Conservation (phyloP, 2,329 filamentous ascomycete species). For the Beauveria medogensis region DNA sequence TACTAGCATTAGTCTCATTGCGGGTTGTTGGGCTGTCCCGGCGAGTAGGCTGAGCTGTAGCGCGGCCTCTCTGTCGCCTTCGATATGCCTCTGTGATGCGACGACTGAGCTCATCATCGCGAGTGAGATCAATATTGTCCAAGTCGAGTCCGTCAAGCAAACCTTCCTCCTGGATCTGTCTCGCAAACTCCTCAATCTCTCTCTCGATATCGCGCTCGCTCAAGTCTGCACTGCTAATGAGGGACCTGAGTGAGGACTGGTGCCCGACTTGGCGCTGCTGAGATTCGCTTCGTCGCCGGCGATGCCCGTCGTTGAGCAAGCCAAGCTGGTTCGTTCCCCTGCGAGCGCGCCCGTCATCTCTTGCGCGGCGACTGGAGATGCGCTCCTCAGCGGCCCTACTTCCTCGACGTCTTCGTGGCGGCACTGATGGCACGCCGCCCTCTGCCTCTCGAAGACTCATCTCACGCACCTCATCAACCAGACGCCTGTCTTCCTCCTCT, state of each 20-base stretch:
- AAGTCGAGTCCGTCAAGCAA: constrained; percentile 81
- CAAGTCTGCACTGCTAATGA: constrained; percentile 73
- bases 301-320: constrained; percentile 24
- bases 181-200: constrained; percentile 83
- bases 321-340: constrained; percentile 29
- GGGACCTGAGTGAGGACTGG: constrained; percentile 77
- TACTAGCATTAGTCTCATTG: not conserved
- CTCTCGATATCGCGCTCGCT: constrained; percentile 73
- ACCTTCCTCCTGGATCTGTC: constrained; percentile 82
- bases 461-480: constrained; percentile 64
- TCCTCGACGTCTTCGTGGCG: not conserved
- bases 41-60: constrained; percentile 32
- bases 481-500: constrained; percentile 58
- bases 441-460: constrained; percentile 64
- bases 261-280: constrained; percentile 65
- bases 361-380: constrained; percentile 23
- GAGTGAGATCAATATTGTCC: constrained; percentile 72
- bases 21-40: constrained; percentile 19
- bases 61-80: constrained; percentile 59
- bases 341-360: constrained; percentile 27
- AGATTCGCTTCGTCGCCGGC: constrained; percentile 36
- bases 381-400: constrained; percentile 21
- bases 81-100: constrained; percentile 85
- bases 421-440: constrained; percentile 31
- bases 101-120: constrained; percentile 85